phyloP scores from a whole-genome alignment of 306 rosid species.

The Astragalus glycyphyllos region DNA sequence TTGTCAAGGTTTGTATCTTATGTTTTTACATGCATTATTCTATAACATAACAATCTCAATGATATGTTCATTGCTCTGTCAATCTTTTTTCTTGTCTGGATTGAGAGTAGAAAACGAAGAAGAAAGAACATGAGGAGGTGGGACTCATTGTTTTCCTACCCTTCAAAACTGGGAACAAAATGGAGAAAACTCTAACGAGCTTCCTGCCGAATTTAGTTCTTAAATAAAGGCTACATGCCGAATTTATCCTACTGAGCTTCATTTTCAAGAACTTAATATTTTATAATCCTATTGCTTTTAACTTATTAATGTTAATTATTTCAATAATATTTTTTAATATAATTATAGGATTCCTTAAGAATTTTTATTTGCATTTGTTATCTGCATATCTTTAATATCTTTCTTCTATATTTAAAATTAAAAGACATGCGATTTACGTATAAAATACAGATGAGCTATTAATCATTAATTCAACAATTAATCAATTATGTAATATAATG shows the following conservation, averaged over 20 bases:
- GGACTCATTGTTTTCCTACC: constrained; percentile 10
- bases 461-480: neutral
- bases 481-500: constrained; percentile 5
- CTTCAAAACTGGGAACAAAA: constrained; percentile 26
- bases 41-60: constrained; percentile 16
- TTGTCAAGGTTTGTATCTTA: constrained; percentile 65
- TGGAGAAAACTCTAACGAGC: neutral
- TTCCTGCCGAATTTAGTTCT: neutral
- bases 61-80: constrained; percentile 3
- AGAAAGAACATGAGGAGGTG: neutral
- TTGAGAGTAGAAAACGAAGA: constrained; percentile 18
- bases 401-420: constrained; percentile 1
- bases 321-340: neutral
- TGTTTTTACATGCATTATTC: constrained; percentile 38
- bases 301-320: neutral
- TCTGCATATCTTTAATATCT: neutral
- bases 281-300: constrained; percentile 8
- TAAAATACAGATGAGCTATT: neutral
- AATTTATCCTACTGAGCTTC: constrained; percentile 19
- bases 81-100: constrained; percentile 1
- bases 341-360: neutral
- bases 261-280: constrained; percentile 28
- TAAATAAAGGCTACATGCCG: neutral
- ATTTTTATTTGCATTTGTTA: neutral
- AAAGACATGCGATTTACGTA: constrained; percentile 12